A percentile compares a stretch with the other conserved stretches of the same genome.
Conservation (phyloP, 352 stramenopile genomes). For the Elongisporangium prolatum region DNA sequence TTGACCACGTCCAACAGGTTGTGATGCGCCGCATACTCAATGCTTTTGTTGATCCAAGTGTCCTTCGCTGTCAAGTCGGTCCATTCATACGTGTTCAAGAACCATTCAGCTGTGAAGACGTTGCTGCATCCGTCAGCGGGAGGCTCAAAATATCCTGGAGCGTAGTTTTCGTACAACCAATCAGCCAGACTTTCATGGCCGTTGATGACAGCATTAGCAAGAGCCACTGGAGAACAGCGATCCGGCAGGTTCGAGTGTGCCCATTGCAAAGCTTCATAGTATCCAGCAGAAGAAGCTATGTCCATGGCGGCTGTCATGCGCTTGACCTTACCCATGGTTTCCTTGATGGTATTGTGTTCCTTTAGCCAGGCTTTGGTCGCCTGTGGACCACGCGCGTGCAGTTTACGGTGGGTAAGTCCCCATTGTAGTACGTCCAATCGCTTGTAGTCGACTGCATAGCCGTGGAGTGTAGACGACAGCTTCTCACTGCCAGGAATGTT, state of each 20-base stretch:
- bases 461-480: not conserved
- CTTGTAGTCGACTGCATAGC: not conserved
- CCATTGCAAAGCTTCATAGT: not conserved
- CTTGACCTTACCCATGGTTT: not conserved
- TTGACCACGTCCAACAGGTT: not conserved
- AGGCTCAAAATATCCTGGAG: not conserved
- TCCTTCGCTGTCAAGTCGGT: not conserved
- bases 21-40: not conserved
- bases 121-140: not conserved
- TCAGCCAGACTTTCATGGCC: not conserved
- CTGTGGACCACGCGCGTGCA: not conserved
- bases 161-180: not conserved
- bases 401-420: not conserved
- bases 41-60: not conserved
- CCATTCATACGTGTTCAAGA: not conserved
- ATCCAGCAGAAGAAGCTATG: not conserved
- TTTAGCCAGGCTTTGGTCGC: not conserved
- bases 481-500: not conserved
- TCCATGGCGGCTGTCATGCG: not conserved
- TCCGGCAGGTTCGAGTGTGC: not conserved
- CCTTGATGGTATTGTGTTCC: not conserved
- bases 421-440: not conserved
- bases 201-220: not conserved
- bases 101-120: not conserved
- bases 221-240: not conserved